phyloP scores from a whole-genome alignment of 305 asterid genomes.

The Withania somnifera region DNA sequence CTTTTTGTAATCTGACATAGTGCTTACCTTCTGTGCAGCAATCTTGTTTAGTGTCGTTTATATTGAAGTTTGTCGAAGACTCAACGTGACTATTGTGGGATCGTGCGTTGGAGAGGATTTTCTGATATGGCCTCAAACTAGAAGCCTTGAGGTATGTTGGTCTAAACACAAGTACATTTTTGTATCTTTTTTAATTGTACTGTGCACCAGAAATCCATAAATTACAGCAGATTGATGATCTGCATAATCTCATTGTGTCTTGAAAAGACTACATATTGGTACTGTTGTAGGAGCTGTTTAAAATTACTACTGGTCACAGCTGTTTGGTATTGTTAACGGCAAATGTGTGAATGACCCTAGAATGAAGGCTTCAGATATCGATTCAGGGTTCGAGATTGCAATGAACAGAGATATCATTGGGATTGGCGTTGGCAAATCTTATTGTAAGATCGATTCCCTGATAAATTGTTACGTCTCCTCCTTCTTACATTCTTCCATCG shows the following conservation, averaged over 20 bases:
- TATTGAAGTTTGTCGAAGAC: constrained; percentile 82
- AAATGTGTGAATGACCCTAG: constrained; percentile 75
- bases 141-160: constrained; percentile 61
- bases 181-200: no score
- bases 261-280: no score
- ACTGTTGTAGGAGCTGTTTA: constrained; percentile 56
- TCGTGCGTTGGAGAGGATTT: constrained; percentile 92
- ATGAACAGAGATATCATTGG: constrained; percentile 71
- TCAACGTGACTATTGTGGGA: constrained; percentile 70
- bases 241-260: no score
- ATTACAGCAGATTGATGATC: not conserved
- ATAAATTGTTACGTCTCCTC: not conserved
- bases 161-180: not conserved
- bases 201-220: not conserved
- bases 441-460: constrained; percentile 38
- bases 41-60: constrained; percentile 75
- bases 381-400: constrained; percentile 66
- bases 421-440: constrained; percentile 79
- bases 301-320: constrained; percentile 61
- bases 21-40: constrained; percentile 31
- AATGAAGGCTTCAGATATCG: constrained; percentile 77
- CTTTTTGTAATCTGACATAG: not conserved
- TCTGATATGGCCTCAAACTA: constrained; percentile 80
- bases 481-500: not conserved
- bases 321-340: constrained; percentile 76